phyloP scores from a whole-genome alignment of 2,329 filamentous ascomycete species.

The Capronia americana region DNA sequence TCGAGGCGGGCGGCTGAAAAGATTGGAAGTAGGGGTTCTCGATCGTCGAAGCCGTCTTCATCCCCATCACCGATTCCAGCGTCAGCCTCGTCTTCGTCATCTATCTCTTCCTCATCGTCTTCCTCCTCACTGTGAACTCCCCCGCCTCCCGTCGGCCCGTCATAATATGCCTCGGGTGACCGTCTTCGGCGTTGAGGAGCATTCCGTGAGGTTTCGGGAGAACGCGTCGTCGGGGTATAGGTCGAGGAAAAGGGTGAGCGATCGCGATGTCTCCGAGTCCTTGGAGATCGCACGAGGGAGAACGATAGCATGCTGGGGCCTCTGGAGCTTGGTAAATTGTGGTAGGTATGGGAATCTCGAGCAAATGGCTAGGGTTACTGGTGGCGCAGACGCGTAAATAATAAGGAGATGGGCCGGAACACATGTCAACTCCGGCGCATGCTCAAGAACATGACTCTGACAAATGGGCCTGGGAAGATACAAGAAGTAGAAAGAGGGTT shows the following conservation, averaged over 20 bases:
- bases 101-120: constrained; percentile 31
- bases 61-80: constrained; percentile 48
- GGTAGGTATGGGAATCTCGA: background rate
- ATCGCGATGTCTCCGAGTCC: constrained; percentile 29
- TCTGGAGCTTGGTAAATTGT: background rate
- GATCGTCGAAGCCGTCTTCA: constrained; percentile 53
- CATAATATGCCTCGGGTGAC: constrained; percentile 7
- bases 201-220: constrained; percentile 28
- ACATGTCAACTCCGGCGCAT: background rate
- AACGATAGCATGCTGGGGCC: constrained; percentile 33
- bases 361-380: background rate
- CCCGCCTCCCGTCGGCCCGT: constrained; percentile 22
- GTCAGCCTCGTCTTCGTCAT: constrained; percentile 44
- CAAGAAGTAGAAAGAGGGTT: background rate
- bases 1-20: constrained; percentile 81
- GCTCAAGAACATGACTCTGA: background rate
- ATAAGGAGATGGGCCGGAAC: background rate
- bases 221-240: constrained; percentile 35
- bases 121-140: constrained; percentile 26
- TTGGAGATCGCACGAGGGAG: constrained; percentile 23
- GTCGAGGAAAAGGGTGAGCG: constrained; percentile 44
- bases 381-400: constrained; percentile 16
- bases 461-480: background rate
- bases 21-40: constrained; percentile 70
- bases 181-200: constrained; percentile 28